A percentile compares a stretch with the other conserved stretches of the same genome.
Evolutionary conservation across 805 yeast species (phyloP).

Genomic region (Wickerhamiella slavikovae): DNA sequence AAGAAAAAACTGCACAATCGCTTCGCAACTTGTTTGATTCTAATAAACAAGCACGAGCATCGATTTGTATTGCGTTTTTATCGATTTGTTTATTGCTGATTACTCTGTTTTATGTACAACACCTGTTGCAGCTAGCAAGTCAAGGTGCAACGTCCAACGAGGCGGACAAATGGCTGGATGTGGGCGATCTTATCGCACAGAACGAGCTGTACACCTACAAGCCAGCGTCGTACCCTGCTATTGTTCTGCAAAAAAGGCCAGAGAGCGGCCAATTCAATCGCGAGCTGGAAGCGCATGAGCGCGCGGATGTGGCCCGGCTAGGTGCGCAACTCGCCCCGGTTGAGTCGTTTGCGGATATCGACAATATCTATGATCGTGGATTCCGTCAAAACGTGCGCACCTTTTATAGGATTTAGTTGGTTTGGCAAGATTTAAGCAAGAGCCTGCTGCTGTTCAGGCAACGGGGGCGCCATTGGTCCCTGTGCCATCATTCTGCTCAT

Average conservation of each 20-base stretch:
- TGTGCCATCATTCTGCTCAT: constrained; percentile 43
- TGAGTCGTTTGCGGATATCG: constrained; percentile 15
- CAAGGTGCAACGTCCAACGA: constrained; percentile 65
- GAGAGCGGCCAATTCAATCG: constrained; percentile 13
- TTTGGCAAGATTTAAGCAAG: no score
- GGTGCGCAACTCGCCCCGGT: constrained; percentile 11
- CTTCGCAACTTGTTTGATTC: no score
- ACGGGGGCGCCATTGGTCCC: not conserved
- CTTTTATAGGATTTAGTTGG: not conserved
- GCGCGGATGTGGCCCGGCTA: constrained; percentile 8
- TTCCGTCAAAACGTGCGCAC: constrained; percentile 11
- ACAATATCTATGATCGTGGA: constrained; percentile 21
- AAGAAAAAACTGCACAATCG: no score
- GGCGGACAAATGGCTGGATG: constrained; percentile 45
- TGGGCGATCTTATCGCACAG: constrained; percentile 29
- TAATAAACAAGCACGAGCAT: no score
- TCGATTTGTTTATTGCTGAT: constrained; percentile 25
- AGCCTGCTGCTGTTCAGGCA: not conserved
- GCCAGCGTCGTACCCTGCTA: constrained; percentile 9
- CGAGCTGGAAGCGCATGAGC: constrained; percentile 13
- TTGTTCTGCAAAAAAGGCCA: constrained; percentile 12
- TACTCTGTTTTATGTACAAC: constrained; percentile 25
- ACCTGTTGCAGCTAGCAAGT: constrained; percentile 30
- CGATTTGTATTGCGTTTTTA: constrained; percentile 21
- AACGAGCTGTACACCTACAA: constrained; percentile 19